These are phyloP conservation scores for Tremella yokohamensis DNA, from an alignment of 768 basidiomycete genomes.

Conservation along the genomic window DNA sequence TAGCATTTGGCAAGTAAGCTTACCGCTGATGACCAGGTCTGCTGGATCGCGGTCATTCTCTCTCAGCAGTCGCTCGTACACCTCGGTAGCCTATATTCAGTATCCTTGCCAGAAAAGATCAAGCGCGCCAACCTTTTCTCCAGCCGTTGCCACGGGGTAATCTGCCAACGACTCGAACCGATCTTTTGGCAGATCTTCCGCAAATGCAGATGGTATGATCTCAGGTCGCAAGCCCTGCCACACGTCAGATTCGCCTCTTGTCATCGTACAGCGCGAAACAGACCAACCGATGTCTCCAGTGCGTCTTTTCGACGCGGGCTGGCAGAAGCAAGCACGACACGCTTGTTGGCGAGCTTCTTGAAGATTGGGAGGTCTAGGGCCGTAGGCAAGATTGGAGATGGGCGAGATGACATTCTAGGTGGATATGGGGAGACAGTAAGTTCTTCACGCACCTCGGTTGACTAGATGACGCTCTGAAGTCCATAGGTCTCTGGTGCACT, in stretches of 20 bases:
- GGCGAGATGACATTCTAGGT: conserved; percentile 19
- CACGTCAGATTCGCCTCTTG: too few relatives aligned
- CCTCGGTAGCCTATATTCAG: conserved; percentile 63
- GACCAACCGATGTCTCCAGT: conserved; percentile 67
- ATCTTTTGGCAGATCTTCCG: conserved; percentile 67
- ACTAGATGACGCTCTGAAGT: too few relatives aligned
- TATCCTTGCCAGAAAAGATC: neutral
- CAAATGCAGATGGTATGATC: conserved; percentile 71
- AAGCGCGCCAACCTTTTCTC: conserved; percentile 57
- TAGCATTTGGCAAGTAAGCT: conserved; percentile 18
- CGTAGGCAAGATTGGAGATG: conserved; percentile 38
- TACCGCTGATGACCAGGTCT: conserved; percentile 75
- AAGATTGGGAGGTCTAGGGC: conserved; percentile 49
- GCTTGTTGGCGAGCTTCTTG: conserved; percentile 68
- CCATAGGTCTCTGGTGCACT: too few relatives aligned
- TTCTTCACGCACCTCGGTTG: too few relatives aligned
- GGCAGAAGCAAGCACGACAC: conserved; percentile 78
- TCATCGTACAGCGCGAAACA: neutral
- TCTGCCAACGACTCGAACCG: conserved; percentile 65
- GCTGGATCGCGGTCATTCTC: conserved; percentile 63
- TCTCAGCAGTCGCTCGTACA: conserved; percentile 70
- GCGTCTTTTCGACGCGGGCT: conserved; percentile 83
- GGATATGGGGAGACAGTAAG: too few relatives aligned
- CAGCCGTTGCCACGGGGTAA: conserved; percentile 69
- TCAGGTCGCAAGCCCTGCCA: conserved; percentile 64